These are phyloP conservation scores for Nitzschia inconspicua DNA, from an alignment of 108 stramenopile genomes.

Conservation along the genomic window DNA sequence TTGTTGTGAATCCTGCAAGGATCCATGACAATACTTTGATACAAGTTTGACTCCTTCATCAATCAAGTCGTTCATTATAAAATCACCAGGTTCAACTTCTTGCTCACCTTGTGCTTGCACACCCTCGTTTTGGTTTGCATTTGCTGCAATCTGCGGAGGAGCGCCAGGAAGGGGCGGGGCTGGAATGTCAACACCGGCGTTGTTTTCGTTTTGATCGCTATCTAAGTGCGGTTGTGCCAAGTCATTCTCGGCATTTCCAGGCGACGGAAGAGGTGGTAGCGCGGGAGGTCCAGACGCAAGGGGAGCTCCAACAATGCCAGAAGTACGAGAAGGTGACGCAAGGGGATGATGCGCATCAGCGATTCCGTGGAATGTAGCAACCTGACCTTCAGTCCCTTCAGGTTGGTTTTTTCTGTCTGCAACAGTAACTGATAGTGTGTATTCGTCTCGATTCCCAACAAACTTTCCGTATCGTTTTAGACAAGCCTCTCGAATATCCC, in stretches of 20 bases:
- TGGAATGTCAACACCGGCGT: conserved; percentile 8
- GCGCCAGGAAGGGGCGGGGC: conserved; percentile 43
- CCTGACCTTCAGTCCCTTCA: too few species aligned
- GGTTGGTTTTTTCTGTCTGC: conserved; percentile 2
- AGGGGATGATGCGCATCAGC: too few species aligned
- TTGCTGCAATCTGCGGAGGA: conserved; percentile 23
- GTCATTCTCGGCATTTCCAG: not conserved
- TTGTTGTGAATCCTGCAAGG: conserved; percentile 29
- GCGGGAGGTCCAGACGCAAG: conserved; percentile 8
- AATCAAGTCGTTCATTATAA: conserved; percentile 63
- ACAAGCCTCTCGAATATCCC: conserved; percentile 82
- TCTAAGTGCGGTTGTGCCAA: not conserved
- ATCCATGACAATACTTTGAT: conserved; percentile 71
- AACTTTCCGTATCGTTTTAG: conserved; percentile 55
- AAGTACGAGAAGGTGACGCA: too few species aligned
- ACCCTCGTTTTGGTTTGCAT: conserved; percentile 5
- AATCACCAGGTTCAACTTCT: conserved; percentile 45
- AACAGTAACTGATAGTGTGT: conserved; percentile 24
- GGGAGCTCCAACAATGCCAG: too few species aligned
- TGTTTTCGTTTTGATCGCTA: not conserved
- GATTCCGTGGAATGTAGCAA: too few species aligned
- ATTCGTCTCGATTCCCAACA: conserved; percentile 54
- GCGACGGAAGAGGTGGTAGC: conserved; percentile 7
- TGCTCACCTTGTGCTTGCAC: not conserved
- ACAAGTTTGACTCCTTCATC: conserved; percentile 74